Percentiles rank a stretch among this genome's conserved stretches.
These are phyloP conservation scores for Saccharomycopsis sp. DNA, from an alignment of 805 yeast genomes.

Conservation along the genomic window DNA sequence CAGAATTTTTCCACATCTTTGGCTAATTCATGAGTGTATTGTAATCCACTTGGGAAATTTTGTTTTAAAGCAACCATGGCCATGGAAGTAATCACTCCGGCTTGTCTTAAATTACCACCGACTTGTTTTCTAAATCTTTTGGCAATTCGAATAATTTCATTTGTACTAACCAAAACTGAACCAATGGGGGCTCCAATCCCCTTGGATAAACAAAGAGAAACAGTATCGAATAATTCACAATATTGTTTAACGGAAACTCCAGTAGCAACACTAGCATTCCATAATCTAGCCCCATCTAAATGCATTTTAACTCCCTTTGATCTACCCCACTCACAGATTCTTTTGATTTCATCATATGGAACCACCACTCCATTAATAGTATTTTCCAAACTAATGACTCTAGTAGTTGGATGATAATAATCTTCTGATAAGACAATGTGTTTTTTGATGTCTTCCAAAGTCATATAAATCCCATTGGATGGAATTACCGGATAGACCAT, in stretches of 20 bases:
- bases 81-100: constrained; percentile 74
- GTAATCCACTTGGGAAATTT: constrained; percentile 46
- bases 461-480: constrained; percentile 61
- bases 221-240: constrained; percentile 75
- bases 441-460: constrained; percentile 68
- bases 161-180: constrained; percentile 66
- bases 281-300: constrained; percentile 91
- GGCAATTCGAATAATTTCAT: constrained; percentile 51
- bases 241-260: constrained; percentile 60
- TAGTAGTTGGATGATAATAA: constrained; percentile 83
- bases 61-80: constrained; percentile 70
- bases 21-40: constrained; percentile 40
- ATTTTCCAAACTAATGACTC: constrained; percentile 75
- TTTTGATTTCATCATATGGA: constrained; percentile 69
- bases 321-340: constrained; percentile 48
- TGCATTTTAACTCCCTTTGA: constrained; percentile 50
- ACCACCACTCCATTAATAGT: constrained; percentile 75
- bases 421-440: constrained; percentile 61
- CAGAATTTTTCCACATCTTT: constrained; percentile 43
- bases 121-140: constrained; percentile 83
- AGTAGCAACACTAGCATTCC: constrained; percentile 78
- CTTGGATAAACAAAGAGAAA: constrained; percentile 81
- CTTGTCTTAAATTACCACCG: constrained; percentile 91
- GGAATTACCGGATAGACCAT: constrained; percentile 84
- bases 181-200: constrained; percentile 93